A percentile compares a stretch with the other conserved stretches of the same genome.
Evolutionary conservation across 2,329 filamentous ascomycete genomes (phyloP).

Genomic region (Magnaporthiopsis rhizophila): DNA sequence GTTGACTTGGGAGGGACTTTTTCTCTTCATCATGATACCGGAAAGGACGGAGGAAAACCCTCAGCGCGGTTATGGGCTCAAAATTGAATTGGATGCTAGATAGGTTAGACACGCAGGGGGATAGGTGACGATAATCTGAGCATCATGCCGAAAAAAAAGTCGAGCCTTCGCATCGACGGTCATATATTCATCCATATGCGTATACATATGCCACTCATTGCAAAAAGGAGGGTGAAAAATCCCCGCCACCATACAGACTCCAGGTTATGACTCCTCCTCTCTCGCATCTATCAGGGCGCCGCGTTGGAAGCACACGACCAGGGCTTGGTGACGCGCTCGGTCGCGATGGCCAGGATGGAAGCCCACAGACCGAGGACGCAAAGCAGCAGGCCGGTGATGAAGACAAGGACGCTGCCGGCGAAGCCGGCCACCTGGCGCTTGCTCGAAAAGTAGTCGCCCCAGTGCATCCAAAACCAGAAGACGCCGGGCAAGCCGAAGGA

Average conservation of each 20-base stretch:
- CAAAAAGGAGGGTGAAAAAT: too few relatives aligned
- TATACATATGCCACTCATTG: neutral
- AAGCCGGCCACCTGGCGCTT: slow-evolving; percentile 25
- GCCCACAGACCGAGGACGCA: slow-evolving; percentile 32
- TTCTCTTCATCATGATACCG: too few relatives aligned
- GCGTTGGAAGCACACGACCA: neutral
- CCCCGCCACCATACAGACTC: neutral
- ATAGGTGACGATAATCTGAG: too few relatives aligned
- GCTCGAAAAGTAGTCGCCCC: slow-evolving; percentile 29
- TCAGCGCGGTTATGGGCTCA: too few relatives aligned
- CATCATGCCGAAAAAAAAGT: neutral
- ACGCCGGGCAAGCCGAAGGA: slow-evolving; percentile 41
- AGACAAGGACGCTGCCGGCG: slow-evolving; percentile 21
- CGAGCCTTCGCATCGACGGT: neutral
- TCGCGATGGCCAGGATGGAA: slow-evolving; percentile 26
- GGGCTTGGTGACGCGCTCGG: neutral
- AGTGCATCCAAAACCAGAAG: slow-evolving; percentile 41
- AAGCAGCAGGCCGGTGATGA: slow-evolving; percentile 26
- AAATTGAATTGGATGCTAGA: too few relatives aligned
- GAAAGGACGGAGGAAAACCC: too few relatives aligned
- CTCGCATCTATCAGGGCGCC: neutral
- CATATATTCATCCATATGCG: neutral
- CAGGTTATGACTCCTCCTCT: neutral
- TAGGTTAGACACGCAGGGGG: too few relatives aligned
- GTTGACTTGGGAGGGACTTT: too few relatives aligned